Evolutionary conservation across 345 rosid species (phyloP), one percentile per base, ranked within the genome.

Genomic region (Cardamine occulta): DNA sequence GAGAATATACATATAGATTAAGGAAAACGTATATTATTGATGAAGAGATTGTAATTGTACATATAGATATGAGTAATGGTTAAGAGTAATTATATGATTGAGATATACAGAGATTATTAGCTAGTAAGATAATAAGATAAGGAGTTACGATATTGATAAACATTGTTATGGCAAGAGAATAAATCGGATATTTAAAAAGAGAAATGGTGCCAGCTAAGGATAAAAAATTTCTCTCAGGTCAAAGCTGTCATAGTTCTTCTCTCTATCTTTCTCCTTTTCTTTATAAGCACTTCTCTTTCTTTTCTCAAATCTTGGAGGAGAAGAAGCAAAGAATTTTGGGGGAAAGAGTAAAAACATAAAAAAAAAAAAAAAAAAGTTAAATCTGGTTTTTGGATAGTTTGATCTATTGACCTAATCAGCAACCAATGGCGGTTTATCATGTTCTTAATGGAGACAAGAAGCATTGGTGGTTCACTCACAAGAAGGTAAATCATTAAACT

Each of bases 401-500:
- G 42, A 49, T 63, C 56, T 65, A 56, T 19, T n/a, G 15, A 24
- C 2, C 42, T 10, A 66, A 34, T 74, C 58, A 44, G 53, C 53
- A 66, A 53, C 23, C 64, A 71, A 67, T 52, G 73, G 40, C 87
- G 66, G 88, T 72, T 12, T 73, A 55, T 76, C 66, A 76, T 29
- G 68, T 68, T 63, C 75, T 62, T n/a, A 52, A 40, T 72, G 89
- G 81, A 26, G 87, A 87, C 49, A 86, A 81, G 80, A 90, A 83
- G 67, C 96, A 84, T 79, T 89, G 97, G 96, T 94, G 98, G 98
- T 91, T 89, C 71, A 90, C 82, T 78, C 89, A 88, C 79, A 76
- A 91, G 66, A 94, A 86, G 96, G 98, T 89, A 74, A 47, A 73
- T 44, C 64, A 53, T 48, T 49, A 17, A 58, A 17, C 44, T 67